Evolutionary conservation across 768 basidiomycete species (phyloP).

Genomic region (Leucocoprinus leucothites): DNA sequence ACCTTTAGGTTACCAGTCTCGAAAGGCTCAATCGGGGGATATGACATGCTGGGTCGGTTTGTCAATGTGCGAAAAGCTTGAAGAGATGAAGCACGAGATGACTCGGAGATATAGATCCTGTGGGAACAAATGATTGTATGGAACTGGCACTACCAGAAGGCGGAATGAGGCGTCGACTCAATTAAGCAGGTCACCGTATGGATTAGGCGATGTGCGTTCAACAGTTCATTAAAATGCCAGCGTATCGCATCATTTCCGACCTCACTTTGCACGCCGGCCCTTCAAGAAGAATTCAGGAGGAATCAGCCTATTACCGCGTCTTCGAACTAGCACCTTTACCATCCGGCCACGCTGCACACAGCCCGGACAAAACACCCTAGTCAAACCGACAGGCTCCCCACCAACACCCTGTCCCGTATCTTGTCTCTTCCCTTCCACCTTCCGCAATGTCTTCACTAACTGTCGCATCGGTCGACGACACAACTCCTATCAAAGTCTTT

Average conservation of each 20-base stretch:
- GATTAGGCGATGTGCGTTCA: no score
- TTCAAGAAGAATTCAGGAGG: no score
- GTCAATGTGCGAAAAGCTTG: neutral
- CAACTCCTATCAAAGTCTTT: neutral
- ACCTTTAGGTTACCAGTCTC: conserved; percentile 66
- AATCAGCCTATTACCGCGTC: no score
- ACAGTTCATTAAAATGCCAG: no score
- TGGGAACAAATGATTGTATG: neutral
- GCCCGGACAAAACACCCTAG: no score
- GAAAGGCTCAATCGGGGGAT: conserved; percentile 66
- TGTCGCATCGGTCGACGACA: neutral
- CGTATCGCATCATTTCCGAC: no score
- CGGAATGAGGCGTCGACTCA: neutral
- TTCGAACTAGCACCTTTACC: no score
- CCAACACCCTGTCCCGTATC: neutral
- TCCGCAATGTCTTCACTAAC: neutral
- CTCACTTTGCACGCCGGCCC: no score
- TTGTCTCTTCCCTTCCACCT: neutral
- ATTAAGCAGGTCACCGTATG: neutral
- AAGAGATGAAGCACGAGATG: neutral
- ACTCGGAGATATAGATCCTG: neutral
- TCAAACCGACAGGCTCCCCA: no score
- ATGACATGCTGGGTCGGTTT: conserved; percentile 37
- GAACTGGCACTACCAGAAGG: neutral
- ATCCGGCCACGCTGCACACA: no score